Percentiles rank a stretch among this genome's conserved stretches.
These are phyloP conservation scores for Artemisia argyi DNA, from an alignment of 129 eudicot genomes.

Conservation along the genomic window DNA sequence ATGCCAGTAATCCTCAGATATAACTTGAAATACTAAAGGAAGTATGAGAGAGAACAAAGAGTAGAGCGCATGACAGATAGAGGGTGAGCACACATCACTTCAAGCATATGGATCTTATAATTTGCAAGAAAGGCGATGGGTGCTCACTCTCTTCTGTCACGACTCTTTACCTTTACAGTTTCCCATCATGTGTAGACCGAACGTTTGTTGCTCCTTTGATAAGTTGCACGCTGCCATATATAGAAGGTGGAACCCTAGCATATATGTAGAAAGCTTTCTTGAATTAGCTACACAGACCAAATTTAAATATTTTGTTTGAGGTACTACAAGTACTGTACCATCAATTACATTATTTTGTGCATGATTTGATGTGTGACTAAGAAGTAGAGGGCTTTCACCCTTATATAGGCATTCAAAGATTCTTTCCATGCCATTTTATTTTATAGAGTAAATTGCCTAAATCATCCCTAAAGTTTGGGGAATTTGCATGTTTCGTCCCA, in stretches of 20 bases:
- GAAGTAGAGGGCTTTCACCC: conserved; percentile 23
- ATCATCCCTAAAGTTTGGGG: no score
- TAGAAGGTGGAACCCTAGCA: conserved; percentile 15
- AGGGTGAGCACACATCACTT: conserved; percentile 77
- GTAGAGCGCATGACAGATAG: conserved; percentile 62
- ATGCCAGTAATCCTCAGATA: neutral
- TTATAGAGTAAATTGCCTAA: no score
- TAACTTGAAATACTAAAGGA: neutral
- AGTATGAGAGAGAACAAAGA: neutral
- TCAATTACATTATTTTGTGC: conserved; percentile 20
- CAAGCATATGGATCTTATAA: conserved; percentile 33
- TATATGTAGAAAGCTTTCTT: neutral
- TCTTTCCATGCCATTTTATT: conserved; percentile 14
- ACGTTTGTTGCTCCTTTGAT: conserved; percentile 5
- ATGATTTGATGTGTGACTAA: conserved; percentile 39
- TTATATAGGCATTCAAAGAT: conserved; percentile 49
- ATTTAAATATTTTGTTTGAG: neutral
- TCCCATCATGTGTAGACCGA: neutral
- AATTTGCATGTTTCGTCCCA: no score
- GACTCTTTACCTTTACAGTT: conserved; percentile 4
- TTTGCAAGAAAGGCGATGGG: conserved; percentile 25
- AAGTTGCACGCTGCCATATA: neutral
- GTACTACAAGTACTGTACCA: conserved; percentile 16
- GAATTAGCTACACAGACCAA: conserved; percentile 8
- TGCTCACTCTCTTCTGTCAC: conserved; percentile 61